Percentiles rank a stretch among this genome's conserved stretches.
Evolutionary conservation across 306 rosid genomes (phyloP).

Genomic region (Corylus heterophylla): DNA sequence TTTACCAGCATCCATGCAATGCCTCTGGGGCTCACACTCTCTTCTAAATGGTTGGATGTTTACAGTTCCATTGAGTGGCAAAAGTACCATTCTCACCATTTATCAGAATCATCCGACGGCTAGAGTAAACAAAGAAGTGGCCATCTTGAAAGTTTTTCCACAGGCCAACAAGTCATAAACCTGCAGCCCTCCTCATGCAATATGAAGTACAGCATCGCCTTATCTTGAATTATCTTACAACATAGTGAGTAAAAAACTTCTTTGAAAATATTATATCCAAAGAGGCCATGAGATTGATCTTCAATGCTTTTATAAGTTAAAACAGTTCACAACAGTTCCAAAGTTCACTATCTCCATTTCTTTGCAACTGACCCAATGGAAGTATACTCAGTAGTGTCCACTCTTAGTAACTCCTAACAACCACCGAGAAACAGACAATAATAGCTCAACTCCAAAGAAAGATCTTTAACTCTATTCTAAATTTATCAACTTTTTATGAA

Average conservation of each 20-base stretch:
- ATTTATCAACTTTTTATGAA: neutral
- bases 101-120: neutral
- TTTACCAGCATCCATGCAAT: slow-evolving; percentile 22
- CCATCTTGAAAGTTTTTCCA: neutral
- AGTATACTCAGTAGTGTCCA: neutral
- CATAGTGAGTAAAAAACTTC: neutral
- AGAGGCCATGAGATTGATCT: neutral
- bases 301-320: neutral
- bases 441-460: neutral
- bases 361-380: neutral
- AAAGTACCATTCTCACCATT: neutral
- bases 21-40: slow-evolving; percentile 17
- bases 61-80: neutral
- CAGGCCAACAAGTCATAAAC: neutral
- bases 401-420: neutral
- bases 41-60: slow-evolving; percentile 7
- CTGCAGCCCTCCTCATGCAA: neutral
- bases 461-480: neutral
- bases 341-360: neutral
- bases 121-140: neutral
- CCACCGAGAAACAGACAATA: neutral
- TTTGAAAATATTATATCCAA: neutral
- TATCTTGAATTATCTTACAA: neutral
- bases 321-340: neutral
- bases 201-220: neutral